Base-by-base conservation (phyloP, 2,329 filamentous ascomycete genomes). In the Torrubiella hemipterigena region DNA sequence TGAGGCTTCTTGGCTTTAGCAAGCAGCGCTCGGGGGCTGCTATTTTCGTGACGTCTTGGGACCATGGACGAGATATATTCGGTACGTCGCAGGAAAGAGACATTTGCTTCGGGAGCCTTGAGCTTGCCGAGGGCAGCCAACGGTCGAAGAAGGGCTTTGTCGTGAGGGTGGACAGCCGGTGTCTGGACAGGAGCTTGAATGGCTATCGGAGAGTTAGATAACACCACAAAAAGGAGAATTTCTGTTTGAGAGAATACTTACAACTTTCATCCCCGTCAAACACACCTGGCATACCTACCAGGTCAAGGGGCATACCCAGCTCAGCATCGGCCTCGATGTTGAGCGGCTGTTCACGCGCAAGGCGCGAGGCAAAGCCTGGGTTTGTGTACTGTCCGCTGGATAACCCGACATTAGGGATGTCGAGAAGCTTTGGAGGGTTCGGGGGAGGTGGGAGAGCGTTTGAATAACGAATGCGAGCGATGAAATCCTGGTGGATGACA, bases 261-360 rank as follows among this genome's bases (percentile, higher is more conserved):
- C 87, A 85, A 59, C 81, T 81, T 64, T 96, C 89, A 54, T 96
- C 86, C 36, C 87, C 89, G 48, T 96, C 79, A 49, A 96, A 95
- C 35, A 96, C 78, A 18, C 87, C 86, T 6, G 89, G 89, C 62
- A 96, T 84, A 48, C 91, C 91, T 35, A 96, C 81, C 44, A 98
- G 62, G 54, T 96, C 89, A 51, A 98, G 76, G 37, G 87, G 86
- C 91, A 98, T 96, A 35, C 91, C 91, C 45, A 96, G 72, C 63
- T 98, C 91, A 7, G 87, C 91, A 71, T 98, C 91, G 18, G 86
- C 86, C 58, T 98, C 91, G 38, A 98, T 91, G 51, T 95, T 96
- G 29, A 94, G 67, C 31, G 89, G 83, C 62, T 96, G 91, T 49
- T 94, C 86, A 49, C 89, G 71, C 13, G 83, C 85, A 44, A 98